These are phyloP conservation scores for Cucumis cinereus DNA, from an alignment of 306 rosid species.

Conservation along the genomic window DNA sequence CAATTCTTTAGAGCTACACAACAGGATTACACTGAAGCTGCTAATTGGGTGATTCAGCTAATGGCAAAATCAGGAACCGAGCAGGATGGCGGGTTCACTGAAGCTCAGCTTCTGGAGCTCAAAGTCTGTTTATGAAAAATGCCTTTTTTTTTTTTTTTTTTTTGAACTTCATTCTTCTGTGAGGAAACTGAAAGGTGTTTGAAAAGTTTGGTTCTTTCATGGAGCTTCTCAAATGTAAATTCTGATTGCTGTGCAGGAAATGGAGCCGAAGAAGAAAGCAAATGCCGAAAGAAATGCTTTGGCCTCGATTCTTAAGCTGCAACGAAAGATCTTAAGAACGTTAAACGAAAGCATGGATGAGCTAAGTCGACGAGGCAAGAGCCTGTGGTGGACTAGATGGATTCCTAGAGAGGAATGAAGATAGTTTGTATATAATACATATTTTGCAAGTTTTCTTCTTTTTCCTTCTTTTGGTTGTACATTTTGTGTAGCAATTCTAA, in stretches of 20 bases:
- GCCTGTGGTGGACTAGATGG: constrained; percentile 98
- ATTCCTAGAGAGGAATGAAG: constrained; percentile 86
- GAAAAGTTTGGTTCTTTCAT: neutral
- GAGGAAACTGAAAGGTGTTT: neutral
- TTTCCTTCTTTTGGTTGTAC: constrained; percentile 19
- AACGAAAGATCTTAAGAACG: constrained; percentile 61
- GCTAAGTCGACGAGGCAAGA: constrained; percentile 51
- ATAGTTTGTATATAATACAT: constrained; percentile 10
- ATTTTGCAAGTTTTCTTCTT: neutral
- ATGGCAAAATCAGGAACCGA: constrained; percentile 92
- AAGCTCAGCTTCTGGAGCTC: constrained; percentile 86
- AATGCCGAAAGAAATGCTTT: constrained; percentile 54
- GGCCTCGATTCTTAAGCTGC: constrained; percentile 69
- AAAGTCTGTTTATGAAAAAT: constrained; percentile 25
- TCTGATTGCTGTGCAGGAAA: constrained; percentile 33
- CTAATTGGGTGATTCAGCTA: constrained; percentile 56
- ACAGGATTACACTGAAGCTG: constrained; percentile 81
- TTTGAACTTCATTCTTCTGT: neutral
- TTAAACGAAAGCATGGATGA: constrained; percentile 86
- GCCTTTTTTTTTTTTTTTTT: neutral
- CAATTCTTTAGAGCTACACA: constrained; percentile 71
- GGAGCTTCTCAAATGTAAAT: neutral
- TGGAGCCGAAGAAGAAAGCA: constrained; percentile 58
- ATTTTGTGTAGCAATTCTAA: constrained; percentile 35
- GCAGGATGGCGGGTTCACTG: constrained; percentile 87